phyloP scores from a whole-genome alignment of 2,329 filamentous ascomycete species.

The Pestalotiopsis sp. region DNA sequence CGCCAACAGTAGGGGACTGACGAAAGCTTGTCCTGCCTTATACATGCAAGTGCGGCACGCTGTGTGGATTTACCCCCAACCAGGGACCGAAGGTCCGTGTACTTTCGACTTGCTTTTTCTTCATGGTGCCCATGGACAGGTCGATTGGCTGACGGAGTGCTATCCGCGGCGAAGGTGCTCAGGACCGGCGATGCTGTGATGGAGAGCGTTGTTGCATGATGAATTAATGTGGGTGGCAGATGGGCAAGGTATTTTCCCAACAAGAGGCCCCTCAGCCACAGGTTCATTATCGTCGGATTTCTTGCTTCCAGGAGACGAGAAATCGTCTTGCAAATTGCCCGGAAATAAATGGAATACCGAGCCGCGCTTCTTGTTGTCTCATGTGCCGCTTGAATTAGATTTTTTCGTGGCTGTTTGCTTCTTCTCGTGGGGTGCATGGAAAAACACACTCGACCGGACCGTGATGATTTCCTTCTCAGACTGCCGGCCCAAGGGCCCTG shows the following conservation, averaged over 20 bases:
- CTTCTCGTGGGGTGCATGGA: background rate
- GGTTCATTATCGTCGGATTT: background rate
- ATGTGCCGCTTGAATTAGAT: background rate
- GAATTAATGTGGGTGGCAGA: too few species aligned
- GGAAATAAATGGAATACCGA: background rate
- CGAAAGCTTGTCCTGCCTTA: background rate
- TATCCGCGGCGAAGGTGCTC: too few species aligned
- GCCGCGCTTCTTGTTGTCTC: background rate
- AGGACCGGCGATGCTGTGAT: too few species aligned
- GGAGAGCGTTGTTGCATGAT: too few species aligned
- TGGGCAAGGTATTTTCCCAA: background rate
- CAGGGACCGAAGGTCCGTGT: too few species aligned
- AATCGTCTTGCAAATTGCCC: background rate
- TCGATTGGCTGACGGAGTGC: too few species aligned
- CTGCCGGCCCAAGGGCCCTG: background rate
- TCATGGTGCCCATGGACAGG: too few species aligned
- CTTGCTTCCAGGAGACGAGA: too few species aligned
- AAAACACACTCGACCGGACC: background rate
- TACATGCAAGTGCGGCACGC: too few species aligned
- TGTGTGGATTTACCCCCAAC: too few species aligned
- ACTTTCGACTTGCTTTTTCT: too few species aligned
- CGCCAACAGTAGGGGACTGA: background rate
- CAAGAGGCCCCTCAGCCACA: background rate
- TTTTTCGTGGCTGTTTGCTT: background rate
- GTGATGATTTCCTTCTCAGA: background rate